Evolutionary conservation across 305 asterid species (phyloP).

Genomic region (Solanum hybrid): DNA sequence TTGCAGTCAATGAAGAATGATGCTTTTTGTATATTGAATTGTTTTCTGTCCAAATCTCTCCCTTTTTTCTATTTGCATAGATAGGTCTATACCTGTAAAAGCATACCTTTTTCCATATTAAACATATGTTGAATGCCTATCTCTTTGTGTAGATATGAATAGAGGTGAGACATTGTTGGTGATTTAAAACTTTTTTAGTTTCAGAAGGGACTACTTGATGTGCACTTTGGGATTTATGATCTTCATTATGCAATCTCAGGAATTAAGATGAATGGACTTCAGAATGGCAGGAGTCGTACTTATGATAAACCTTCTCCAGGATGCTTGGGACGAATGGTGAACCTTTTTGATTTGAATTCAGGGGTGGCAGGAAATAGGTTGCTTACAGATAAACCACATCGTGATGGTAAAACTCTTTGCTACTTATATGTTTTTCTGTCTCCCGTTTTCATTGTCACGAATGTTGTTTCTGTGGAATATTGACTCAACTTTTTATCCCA

Average conservation of each 20-base stretch:
- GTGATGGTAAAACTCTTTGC: slow-evolving; percentile 38
- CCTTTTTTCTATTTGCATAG: not conserved
- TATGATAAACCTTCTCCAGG: slow-evolving; percentile 58
- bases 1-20: not conserved
- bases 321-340: slow-evolving; percentile 86
- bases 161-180: not conserved
- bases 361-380: slow-evolving; percentile 54
- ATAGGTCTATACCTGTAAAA: not conserved
- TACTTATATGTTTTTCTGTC: not conserved
- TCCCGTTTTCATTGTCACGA: not conserved
- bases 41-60: not conserved
- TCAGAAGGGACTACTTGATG: not conserved
- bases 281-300: slow-evolving; percentile 25
- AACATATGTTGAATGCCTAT: not conserved
- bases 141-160: not conserved
- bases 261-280: slow-evolving; percentile 55
- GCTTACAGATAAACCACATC: slow-evolving; percentile 67
- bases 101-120: not conserved
- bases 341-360: slow-evolving; percentile 57
- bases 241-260: slow-evolving; percentile 25
- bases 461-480: not conserved
- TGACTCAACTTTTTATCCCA: not conserved
- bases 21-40: not conserved
- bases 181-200: not conserved
- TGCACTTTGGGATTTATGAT: slow-evolving; percentile 4